Conservation (phyloP, 2,329 filamentous ascomycete species). For the Penicillium psychrosexuale region DNA sequence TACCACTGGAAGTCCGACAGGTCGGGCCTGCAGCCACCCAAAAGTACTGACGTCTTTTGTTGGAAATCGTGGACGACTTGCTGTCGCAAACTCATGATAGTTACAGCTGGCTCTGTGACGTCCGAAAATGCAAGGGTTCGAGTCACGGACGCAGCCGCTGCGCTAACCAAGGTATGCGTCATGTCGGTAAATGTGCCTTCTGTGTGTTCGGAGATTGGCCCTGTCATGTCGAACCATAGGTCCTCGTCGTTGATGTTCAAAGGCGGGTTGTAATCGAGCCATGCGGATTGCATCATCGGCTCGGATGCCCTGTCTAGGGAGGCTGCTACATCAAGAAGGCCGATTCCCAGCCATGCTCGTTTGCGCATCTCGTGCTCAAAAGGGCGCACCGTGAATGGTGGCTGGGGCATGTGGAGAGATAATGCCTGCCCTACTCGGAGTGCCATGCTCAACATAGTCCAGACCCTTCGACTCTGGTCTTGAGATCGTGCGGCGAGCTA, state of each 20-base stretch:
- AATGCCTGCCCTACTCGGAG: constrained; percentile 33
- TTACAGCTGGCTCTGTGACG: constrained; percentile 22
- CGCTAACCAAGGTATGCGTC: constrained; percentile 25
- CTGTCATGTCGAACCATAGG: constrained; percentile 26
- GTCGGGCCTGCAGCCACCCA: constrained; percentile 22
- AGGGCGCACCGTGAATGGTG: constrained; percentile 28
- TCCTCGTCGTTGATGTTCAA: constrained; percentile 32
- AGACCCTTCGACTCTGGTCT: constrained; percentile 33
- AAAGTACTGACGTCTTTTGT: constrained; percentile 18
- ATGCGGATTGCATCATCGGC: constrained; percentile 34
- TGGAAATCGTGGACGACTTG: constrained; percentile 28
- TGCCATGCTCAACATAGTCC: constrained; percentile 35
- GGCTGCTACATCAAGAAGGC: constrained; percentile 30
- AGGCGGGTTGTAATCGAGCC: constrained; percentile 27
- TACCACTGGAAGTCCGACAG: constrained; percentile 27
- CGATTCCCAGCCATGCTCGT: constrained; percentile 32
- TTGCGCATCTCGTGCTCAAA: constrained; percentile 33
- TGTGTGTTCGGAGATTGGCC: constrained; percentile 13
- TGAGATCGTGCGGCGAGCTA: constrained; percentile 29
- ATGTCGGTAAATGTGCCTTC: constrained; percentile 29
- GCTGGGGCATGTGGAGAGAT: constrained; percentile 28
- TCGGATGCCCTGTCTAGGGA: constrained; percentile 32
- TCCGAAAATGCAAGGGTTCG: constrained; percentile 27
- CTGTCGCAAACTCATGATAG: constrained; percentile 25
- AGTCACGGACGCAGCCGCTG: constrained; percentile 22